Evolutionary conservation across 2,329 filamentous ascomycete species (phyloP), one percentile per base, ranked within the genome.

Genomic region (Clarireedia sp.): DNA sequence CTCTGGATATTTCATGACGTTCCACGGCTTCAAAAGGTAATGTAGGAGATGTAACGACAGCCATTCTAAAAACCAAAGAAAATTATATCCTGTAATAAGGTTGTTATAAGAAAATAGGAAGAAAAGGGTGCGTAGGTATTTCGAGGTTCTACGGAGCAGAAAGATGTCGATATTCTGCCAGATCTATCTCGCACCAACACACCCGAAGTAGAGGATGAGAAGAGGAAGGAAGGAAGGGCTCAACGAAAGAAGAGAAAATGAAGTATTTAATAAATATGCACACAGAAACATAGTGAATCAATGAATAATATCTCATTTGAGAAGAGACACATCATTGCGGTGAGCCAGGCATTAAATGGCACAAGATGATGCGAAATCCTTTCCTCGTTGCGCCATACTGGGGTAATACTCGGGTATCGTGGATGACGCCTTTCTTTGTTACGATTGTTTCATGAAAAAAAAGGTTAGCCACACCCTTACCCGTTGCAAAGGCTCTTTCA

Each of bases 1-100:
- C 19, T 7, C 17, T 40, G 16, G 44, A 49, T 26, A 44, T 12
- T 3, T 36, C 43, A 6, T 43, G 29, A 5, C n/a, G 29, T 26
- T 48, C 40, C 46, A 45, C 26, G 23, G 19, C 29, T 4, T 53
- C 49, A 37, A 54, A 37, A 16, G 48, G 17, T 17, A 58, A 45
- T 51, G 51, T 55, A 52, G 58, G 40, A 29, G 57, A 49, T 29
- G 55, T n/a, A 26, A 49, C 45, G 40, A 60, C 23, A 45, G 57
- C 57, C 57, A 61, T 60, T 17, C 26, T 48, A 12, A 46, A 38
- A 45, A 6, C 19, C 21, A 38, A 14, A 14, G 17, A 40, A 51
- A 10, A 21, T 14, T 14, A 38, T 29, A 17, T 24, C 5, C 12
- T 17, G n/a, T 10, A 41, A 14, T 23, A 24, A 24, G 14, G 8